These are phyloP conservation scores for Epichloe bromicola DNA, from an alignment of 2,329 filamentous ascomycete genomes.

Conservation along the genomic window DNA sequence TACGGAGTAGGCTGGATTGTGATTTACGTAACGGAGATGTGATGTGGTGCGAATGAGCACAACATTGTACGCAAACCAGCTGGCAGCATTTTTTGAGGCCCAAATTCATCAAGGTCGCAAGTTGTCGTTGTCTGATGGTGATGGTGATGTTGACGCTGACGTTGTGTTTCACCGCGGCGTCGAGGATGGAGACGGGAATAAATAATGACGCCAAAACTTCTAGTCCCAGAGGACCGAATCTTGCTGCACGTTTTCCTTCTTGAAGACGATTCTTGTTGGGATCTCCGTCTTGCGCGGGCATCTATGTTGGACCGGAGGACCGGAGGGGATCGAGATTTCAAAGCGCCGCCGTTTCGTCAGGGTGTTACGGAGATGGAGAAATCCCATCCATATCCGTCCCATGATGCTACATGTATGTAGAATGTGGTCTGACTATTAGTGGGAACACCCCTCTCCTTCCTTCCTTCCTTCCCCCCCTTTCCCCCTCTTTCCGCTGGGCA, in stretches of 20 bases:
- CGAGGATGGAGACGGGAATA: not conserved
- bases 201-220: not conserved
- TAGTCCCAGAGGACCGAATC: not conserved
- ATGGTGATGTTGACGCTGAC: too few species aligned
- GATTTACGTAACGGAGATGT: too few species aligned
- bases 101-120: too few species aligned
- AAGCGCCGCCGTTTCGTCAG: not conserved
- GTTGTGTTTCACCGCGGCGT: not conserved
- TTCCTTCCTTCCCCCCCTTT: too few species aligned
- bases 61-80: too few species aligned
- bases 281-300: constrained; percentile 8
- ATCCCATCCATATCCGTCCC: not conserved
- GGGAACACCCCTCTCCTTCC: not conserved
- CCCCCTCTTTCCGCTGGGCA: too few species aligned
- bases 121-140: too few species aligned
- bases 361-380: not conserved
- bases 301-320: not conserved
- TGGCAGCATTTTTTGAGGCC: too few species aligned
- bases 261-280: not conserved
- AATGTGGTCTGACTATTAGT: not conserved
- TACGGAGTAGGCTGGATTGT: too few species aligned
- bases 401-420: not conserved
- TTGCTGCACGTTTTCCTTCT: not conserved
- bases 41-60: too few species aligned
- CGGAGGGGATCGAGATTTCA: constrained; percentile 8